Percentiles rank a stretch among this genome's conserved stretches.
These are phyloP conservation scores for Massarina eburnea DNA, from an alignment of 2,329 filamentous ascomycete species.

Conservation along the genomic window DNA sequence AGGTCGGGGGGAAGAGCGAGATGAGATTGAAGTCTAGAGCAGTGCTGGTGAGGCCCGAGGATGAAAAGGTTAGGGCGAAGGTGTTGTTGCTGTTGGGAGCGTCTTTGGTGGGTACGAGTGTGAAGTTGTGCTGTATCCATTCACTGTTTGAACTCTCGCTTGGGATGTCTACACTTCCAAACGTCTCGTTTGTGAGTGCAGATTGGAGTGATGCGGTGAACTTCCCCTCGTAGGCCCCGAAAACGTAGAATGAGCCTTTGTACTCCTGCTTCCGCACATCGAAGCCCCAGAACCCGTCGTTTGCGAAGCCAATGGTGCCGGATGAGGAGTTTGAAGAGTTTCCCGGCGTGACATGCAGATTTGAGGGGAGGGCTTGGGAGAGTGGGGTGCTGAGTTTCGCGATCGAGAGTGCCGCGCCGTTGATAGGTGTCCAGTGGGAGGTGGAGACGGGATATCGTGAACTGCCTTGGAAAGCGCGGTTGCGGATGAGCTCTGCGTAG, in stretches of 20 bases:
- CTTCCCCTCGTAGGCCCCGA: slow-evolving; percentile 14
- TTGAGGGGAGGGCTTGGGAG: slow-evolving; percentile 55
- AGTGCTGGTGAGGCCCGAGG: slow-evolving; percentile 28
- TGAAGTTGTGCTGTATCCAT: slow-evolving; percentile 15
- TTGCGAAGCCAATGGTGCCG: slow-evolving; percentile 10
- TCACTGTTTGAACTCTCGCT: slow-evolving; percentile 1
- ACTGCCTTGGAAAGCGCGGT: slow-evolving; percentile 65
- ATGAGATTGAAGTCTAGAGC: slow-evolving; percentile 54
- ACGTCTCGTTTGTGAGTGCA: slow-evolving; percentile 14
- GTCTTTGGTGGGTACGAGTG: slow-evolving; percentile 9
- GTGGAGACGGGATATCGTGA: slow-evolving; percentile 33
- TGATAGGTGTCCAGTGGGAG: slow-evolving; percentile 57
- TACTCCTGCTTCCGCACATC: slow-evolving; percentile 49
- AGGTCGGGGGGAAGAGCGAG: slow-evolving; percentile 54
- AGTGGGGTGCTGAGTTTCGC: slow-evolving; percentile 52
- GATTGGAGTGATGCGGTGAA: slow-evolving; percentile 28
- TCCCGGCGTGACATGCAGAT: slow-evolving; percentile 45
- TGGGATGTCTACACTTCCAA: slow-evolving; percentile 14
- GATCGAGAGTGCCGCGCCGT: slow-evolving; percentile 53
- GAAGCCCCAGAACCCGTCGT: slow-evolving; percentile 52
- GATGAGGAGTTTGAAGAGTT: slow-evolving; percentile 1
- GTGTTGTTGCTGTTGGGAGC: slow-evolving; percentile 51
- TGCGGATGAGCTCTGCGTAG: slow-evolving; percentile 68
- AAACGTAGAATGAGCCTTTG: slow-evolving; percentile 49
- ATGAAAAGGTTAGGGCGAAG: slow-evolving; percentile 51